Percentiles rank a stretch among this genome's conserved stretches.
Conservation (phyloP, 2,329 filamentous ascomycete genomes). For the Leptographium galeiforme region DNA sequence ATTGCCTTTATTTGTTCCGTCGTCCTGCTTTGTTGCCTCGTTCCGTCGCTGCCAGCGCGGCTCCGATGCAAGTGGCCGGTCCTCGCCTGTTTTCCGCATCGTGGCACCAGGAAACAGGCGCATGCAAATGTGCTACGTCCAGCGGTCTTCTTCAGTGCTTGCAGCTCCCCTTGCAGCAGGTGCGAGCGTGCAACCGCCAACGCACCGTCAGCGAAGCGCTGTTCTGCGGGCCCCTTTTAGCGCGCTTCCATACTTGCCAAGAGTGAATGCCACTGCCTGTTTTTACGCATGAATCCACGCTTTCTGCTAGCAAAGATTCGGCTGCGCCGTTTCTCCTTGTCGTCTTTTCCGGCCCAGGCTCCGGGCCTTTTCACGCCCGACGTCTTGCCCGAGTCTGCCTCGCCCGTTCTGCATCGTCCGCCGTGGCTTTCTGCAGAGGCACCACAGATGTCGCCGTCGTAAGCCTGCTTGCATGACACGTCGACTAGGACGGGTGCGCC, state of each 20-base stretch:
- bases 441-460: neutral
- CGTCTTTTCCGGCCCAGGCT: neutral
- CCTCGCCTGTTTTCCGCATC: neutral
- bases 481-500: neutral
- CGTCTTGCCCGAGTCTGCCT: neutral
- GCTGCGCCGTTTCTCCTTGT: neutral
- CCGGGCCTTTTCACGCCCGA: neutral
- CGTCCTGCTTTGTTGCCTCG: neutral
- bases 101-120: neutral
- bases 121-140: neutral
- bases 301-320: neutral
- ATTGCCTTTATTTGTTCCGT: neutral
- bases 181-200: neutral
- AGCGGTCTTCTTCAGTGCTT: neutral
- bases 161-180: neutral
- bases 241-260: neutral
- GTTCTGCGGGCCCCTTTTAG: neutral
- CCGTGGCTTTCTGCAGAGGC: neutral
- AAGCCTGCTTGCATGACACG: neutral
- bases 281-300: neutral
- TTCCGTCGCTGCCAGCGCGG: neutral
- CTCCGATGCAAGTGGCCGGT: neutral
- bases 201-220: neutral
- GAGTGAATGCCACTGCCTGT: neutral
- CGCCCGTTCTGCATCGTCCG: neutral